Conservation (phyloP, 352 stramenopile species). For the Thalassiosira allenii region DNA sequence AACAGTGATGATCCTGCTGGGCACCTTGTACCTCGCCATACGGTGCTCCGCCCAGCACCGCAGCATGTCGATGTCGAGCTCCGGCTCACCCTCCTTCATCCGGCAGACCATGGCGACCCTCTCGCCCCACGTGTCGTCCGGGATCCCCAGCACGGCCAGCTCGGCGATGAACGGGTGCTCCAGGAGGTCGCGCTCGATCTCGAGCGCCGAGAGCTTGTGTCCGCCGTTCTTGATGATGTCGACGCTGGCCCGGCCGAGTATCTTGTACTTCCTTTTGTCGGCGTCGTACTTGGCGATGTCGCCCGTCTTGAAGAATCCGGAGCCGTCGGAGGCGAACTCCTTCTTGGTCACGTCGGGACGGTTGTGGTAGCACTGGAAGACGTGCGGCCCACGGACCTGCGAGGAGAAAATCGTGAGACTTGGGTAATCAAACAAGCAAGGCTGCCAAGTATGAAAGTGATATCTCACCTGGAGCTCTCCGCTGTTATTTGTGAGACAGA, state of each 20-base stretch:
- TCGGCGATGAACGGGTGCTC: conserved; percentile 89
- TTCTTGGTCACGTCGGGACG: conserved; percentile 88
- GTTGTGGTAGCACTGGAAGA: conserved; percentile 91
- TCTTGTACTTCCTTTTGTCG: conserved; percentile 87
- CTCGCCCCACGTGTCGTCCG: conserved; percentile 89
- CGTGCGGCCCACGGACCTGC: no score
- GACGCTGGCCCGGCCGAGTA: conserved; percentile 89
- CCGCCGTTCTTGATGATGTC: conserved; percentile 92
- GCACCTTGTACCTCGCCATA: conserved; percentile 89
- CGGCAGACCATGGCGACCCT: conserved; percentile 86
- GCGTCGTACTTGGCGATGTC: conserved; percentile 89
- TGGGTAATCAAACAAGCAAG: no score
- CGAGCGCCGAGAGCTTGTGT: conserved; percentile 92
- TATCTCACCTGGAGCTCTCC: conserved; percentile 89
- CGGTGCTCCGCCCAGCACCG: conserved; percentile 81
- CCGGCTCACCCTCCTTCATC: conserved; percentile 27
- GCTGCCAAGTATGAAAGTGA: no score
- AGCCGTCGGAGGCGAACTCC: conserved; percentile 87
- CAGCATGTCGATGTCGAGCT: conserved; percentile 50
- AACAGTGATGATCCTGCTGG: conserved; percentile 87
- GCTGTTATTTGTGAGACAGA: no score
- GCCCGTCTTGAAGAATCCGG: conserved; percentile 92
- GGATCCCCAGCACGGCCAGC: conserved; percentile 88
- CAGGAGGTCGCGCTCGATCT: conserved; percentile 89
- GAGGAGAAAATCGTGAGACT: no score